Percentiles rank a stretch among this genome's conserved stretches.
Evolutionary conservation across 2,329 filamentous ascomycete genomes (phyloP).

Genomic region (Dactylellina parvicollis): DNA sequence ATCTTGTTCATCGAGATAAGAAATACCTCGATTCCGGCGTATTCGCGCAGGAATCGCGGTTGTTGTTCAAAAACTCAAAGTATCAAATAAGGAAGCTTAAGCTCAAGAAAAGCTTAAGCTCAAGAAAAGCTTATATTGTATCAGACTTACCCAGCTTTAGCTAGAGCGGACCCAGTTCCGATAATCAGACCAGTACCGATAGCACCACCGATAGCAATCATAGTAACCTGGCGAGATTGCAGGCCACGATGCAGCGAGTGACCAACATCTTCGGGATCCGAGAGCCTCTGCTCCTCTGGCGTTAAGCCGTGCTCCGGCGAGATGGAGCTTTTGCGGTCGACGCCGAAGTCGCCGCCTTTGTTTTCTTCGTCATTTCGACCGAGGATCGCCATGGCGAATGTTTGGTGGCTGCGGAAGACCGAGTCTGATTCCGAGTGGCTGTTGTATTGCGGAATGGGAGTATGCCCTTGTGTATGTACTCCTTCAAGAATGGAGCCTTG

Average conservation of each 20-base stretch:
- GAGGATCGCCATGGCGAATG: slow-evolving; percentile 36
- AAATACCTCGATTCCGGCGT: background rate
- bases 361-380: slow-evolving; percentile 47
- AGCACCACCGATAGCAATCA: slow-evolving; percentile 78
- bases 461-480: no score
- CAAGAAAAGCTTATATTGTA: slow-evolving; percentile 51
- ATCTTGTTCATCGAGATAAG: slow-evolving; percentile 3
- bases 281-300: slow-evolving; percentile 38
- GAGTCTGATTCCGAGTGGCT: background rate
- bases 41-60: background rate
- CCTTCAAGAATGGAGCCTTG: slow-evolving; percentile 20
- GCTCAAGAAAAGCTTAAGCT: slow-evolving; percentile 27
- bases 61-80: slow-evolving; percentile 10
- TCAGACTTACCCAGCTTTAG: slow-evolving; percentile 63
- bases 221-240: slow-evolving; percentile 68
- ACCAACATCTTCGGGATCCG: slow-evolving; percentile 43
- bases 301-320: slow-evolving; percentile 24
- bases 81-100: slow-evolving; percentile 27
- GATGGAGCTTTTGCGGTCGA: slow-evolving; percentile 38
- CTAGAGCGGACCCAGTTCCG: slow-evolving; percentile 69
- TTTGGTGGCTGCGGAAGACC: background rate
- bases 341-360: slow-evolving; percentile 30
- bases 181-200: slow-evolving; percentile 80
- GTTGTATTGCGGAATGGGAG: slow-evolving; percentile 10
- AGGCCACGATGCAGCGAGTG: slow-evolving; percentile 65